phyloP scores from a whole-genome alignment of 179 eudicot species.

The Gypsophila paniculata region DNA sequence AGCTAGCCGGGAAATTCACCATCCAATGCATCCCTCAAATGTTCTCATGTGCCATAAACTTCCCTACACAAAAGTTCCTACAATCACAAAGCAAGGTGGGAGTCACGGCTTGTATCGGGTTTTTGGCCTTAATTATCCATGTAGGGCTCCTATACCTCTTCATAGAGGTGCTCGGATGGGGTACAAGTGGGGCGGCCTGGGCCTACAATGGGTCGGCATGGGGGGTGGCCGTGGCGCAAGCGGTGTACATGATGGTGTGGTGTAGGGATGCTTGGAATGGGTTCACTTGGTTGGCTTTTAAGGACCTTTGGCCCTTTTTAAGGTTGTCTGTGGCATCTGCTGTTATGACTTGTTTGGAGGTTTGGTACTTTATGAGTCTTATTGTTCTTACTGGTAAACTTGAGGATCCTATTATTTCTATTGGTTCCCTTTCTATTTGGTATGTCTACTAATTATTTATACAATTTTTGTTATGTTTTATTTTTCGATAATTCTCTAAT shows the following conservation, averaged over 20 bases:
- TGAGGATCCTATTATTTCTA: constrained; percentile 53
- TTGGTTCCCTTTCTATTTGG: constrained; percentile 81
- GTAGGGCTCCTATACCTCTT: constrained; percentile 48
- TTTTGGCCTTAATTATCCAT: constrained; percentile 39
- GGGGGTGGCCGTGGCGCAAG: constrained; percentile 48
- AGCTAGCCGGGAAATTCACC: constrained; percentile 36
- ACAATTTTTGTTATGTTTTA: background rate
- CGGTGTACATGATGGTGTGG: constrained; percentile 54
- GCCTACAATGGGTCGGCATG: constrained; percentile 61
- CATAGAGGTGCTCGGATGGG: constrained; percentile 55
- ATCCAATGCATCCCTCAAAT: constrained; percentile 40
- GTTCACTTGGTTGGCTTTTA: constrained; percentile 55
- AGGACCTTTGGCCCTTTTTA: constrained; percentile 67
- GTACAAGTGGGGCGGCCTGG: constrained; percentile 57
- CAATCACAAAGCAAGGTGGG: constrained; percentile 80
- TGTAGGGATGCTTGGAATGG: constrained; percentile 85
- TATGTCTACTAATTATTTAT: constrained; percentile 16
- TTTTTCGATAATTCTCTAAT: too few relatives aligned
- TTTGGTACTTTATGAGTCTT: constrained; percentile 71
- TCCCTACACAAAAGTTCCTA: constrained; percentile 65
- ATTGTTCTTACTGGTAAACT: constrained; percentile 63
- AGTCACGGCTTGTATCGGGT: constrained; percentile 52
- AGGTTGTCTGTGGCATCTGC: constrained; percentile 77
- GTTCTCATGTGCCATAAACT: constrained; percentile 44
- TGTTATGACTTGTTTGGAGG: constrained; percentile 67